phyloP scores from a whole-genome alignment of 225 moss, liverwort and hornwort genomes.

The Marchantia paleacea region DNA sequence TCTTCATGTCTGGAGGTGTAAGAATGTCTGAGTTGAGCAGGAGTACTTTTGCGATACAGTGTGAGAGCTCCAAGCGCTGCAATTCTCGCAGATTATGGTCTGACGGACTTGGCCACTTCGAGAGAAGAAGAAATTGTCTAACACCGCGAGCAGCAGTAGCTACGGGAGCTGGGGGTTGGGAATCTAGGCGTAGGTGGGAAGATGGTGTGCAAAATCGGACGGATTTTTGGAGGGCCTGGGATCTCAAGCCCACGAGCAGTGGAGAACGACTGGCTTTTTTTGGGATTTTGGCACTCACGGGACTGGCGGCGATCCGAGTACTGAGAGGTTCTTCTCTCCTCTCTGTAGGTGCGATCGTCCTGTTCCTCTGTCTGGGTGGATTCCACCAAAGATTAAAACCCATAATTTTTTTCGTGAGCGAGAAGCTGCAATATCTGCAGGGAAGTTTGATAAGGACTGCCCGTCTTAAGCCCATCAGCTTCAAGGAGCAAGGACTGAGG shows the following conservation, averaged over 20 bases:
- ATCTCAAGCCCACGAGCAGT: background rate
- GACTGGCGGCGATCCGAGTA: constrained; percentile 6
- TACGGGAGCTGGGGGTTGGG: constrained; percentile 14
- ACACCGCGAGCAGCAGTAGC: background rate
- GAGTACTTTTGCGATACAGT: background rate
- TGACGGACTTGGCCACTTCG: background rate
- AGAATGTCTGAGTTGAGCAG: background rate
- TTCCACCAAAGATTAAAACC: constrained; percentile 10
- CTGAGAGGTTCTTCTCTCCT: constrained; percentile 4
- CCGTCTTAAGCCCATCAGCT: background rate
- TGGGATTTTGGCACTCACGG: constrained; percentile 12
- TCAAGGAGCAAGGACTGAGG: background rate
- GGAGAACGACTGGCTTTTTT: constrained; percentile 15
- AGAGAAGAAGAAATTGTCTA: background rate
- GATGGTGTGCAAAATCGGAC: constrained; percentile 1
- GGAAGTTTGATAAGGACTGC: background rate
- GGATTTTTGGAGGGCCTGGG: background rate
- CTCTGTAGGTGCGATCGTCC: constrained; percentile 4
- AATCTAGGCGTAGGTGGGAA: constrained; percentile 17
- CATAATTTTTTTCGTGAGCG: background rate
- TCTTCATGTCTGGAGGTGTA: background rate
- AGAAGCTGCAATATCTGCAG: constrained; percentile 13
- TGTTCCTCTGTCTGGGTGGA: constrained; percentile 6
- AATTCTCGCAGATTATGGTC: background rate
- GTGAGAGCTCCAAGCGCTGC: background rate